These are phyloP conservation scores for Verruconis gallopava DNA, from an alignment of 2,329 filamentous ascomycete genomes.

Conservation along the genomic window DNA sequence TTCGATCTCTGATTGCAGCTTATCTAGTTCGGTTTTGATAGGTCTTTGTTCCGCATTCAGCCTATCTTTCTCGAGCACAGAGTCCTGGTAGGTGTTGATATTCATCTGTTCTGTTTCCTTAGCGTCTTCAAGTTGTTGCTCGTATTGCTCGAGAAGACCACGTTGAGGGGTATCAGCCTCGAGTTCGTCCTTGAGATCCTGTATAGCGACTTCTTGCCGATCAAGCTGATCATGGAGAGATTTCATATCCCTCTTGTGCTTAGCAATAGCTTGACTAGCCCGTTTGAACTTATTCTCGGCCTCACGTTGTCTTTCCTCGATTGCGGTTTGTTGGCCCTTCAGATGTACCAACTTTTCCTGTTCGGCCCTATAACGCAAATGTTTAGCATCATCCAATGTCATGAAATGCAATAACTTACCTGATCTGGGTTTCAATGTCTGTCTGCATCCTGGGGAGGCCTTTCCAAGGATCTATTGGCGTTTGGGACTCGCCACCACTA, in stretches of 20 bases:
- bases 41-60: constrained; percentile 24
- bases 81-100: constrained; percentile 36
- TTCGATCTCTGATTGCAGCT: constrained; percentile 1
- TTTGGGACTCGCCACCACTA: constrained; percentile 16
- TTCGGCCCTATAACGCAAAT: no score
- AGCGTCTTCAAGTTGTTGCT: constrained; percentile 42
- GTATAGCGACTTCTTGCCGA: constrained; percentile 45
- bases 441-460: constrained; percentile 63
- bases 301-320: constrained; percentile 13
- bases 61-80: constrained; percentile 29
- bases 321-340: constrained; percentile 23
- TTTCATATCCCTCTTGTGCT: constrained; percentile 34
- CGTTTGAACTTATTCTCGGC: constrained; percentile 28
- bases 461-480: constrained; percentile 39
- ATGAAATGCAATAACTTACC: constrained; percentile 1
- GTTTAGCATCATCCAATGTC: no score
- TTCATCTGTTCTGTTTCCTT: constrained; percentile 33
- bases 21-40: constrained; percentile 15
- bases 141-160: constrained; percentile 32
- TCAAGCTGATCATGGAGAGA: constrained; percentile 46
- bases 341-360: constrained; percentile 39
- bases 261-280: constrained; percentile 35
- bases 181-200: constrained; percentile 48
- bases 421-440: constrained; percentile 55
- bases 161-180: constrained; percentile 49